phyloP scores from a whole-genome alignment of 2,329 filamentous ascomycete species.

The Ramularia collo-cygni region DNA sequence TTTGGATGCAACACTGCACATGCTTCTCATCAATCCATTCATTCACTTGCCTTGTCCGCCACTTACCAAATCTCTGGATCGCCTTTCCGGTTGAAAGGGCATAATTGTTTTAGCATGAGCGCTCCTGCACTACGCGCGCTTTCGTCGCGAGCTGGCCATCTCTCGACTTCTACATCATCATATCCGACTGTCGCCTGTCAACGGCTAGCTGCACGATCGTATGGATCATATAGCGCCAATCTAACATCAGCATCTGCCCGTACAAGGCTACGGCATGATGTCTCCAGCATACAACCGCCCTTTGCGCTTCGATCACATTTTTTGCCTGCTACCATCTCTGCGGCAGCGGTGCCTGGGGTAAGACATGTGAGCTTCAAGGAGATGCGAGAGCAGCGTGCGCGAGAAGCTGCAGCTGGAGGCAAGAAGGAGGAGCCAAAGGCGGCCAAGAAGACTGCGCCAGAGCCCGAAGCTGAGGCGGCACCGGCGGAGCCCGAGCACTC shows the following conservation, averaged over 20 bases:
- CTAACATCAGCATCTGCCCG: conserved; percentile 4
- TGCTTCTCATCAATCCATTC: conserved; percentile 1
- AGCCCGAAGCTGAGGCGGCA: conserved; percentile 26
- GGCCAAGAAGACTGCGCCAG: conserved; percentile 30
- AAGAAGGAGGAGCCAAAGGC: conserved; percentile 36
- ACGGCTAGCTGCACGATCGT: conserved; percentile 33
- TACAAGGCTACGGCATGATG: conserved; percentile 23
- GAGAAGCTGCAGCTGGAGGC: conserved; percentile 30
- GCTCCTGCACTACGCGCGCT: conserved; percentile 35
- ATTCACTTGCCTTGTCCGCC: conserved; percentile 1
- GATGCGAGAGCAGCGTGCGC: conserved; percentile 30
- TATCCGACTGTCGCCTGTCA: conserved; percentile 44
- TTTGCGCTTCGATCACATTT: conserved; percentile 39
- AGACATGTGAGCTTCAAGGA: conserved; percentile 40
- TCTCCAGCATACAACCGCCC: conserved; percentile 23
- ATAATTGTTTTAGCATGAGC: conserved; percentile 37
- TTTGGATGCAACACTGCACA: background rate
- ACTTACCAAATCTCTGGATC: background rate
- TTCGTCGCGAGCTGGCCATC: conserved; percentile 36
- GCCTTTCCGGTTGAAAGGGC: background rate
- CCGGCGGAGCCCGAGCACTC: conserved; percentile 20
- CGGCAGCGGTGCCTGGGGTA: conserved; percentile 34
- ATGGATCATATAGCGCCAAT: conserved; percentile 24
- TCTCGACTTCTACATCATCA: conserved; percentile 33
- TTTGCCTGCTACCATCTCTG: conserved; percentile 37